These are phyloP conservation scores for Persicaria tinctoria DNA, from an alignment of 148 eudicot species.

Conservation along the genomic window DNA sequence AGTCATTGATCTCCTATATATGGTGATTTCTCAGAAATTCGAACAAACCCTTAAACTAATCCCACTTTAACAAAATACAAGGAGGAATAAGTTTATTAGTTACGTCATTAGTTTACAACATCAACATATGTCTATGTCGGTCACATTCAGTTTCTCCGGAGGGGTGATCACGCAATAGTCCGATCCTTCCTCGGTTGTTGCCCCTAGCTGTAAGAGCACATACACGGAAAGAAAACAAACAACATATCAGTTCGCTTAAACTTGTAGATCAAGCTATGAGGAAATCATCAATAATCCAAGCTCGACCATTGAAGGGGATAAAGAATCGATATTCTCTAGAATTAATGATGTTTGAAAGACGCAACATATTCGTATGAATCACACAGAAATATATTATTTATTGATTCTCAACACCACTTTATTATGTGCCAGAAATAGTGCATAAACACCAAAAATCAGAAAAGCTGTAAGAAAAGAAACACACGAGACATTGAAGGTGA, in stretches of 20 bases:
- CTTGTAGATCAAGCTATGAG: neutral
- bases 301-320: neutral
- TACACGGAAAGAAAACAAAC: conserved; percentile 1
- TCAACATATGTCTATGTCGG: conserved; percentile 92
- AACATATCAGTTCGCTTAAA: neutral
- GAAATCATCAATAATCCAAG: neutral
- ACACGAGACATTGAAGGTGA: too few relatives aligned
- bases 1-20: too few relatives aligned
- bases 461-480: too few relatives aligned
- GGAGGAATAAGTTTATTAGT: too few relatives aligned
- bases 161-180: conserved; percentile 94
- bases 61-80: too few relatives aligned
- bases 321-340: neutral
- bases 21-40: too few relatives aligned
- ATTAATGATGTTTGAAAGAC: neutral
- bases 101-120: neutral
- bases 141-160: conserved; percentile 74
- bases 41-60: too few relatives aligned
- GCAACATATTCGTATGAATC: neutral
- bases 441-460: too few relatives aligned
- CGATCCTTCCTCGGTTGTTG: conserved; percentile 95
- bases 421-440: too few relatives aligned
- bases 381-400: neutral
- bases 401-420: neutral
- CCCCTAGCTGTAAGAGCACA: conserved; percentile 59